Evolutionary conservation across 179 eudicot species (phyloP), one percentile per base, ranked within the genome.

Genomic region (Spergularia azorica): DNA sequence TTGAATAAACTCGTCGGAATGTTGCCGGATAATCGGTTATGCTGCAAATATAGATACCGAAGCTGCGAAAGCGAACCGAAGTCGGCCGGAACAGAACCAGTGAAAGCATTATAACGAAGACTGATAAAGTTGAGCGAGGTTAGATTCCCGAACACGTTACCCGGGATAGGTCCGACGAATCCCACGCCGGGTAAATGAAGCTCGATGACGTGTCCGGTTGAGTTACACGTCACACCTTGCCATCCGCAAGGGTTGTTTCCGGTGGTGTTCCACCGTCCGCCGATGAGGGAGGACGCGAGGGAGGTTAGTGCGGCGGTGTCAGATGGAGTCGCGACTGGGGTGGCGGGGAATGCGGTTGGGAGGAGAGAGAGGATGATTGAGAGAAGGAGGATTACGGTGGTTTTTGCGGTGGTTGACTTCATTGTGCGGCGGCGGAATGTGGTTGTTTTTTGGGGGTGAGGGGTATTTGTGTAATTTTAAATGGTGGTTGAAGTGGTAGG

Each of bases 261-360:
- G 36, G 91, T 73, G 76, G 78, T 64, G 72, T 89, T 89, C 97
- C 97, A 93, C 8, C 92, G 83, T 36, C 39, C 39, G 62, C 94
- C 96, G 7, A 75, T 75, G 21, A 90, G 85, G 43, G 92, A 39
- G 41, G 88, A 5, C 39, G 86, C 89, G 71, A 89, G 85, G 32
- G 90, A 79, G 6, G 82, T 83, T 82, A 77, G 87, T 18, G 77
- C 82, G 11, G 87, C 71, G 79, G 87, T 90, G 5, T 83, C 79
- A 11, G 76, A 15, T 2, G 56, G 75, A 72, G 75, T 3, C 64
- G 84, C 8, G 85, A 81, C 90, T 3, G 39, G 3, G 39, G 39
- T 36, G 48, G 84, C 63, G 7, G 63, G 76, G 82, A 73, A 2
- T 73, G 77, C 72, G 38, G 79, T 72, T 60, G 15, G 80, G 63